Evolutionary conservation across 345 rosid species (phyloP).

Genomic region (Brassica cretica): DNA sequence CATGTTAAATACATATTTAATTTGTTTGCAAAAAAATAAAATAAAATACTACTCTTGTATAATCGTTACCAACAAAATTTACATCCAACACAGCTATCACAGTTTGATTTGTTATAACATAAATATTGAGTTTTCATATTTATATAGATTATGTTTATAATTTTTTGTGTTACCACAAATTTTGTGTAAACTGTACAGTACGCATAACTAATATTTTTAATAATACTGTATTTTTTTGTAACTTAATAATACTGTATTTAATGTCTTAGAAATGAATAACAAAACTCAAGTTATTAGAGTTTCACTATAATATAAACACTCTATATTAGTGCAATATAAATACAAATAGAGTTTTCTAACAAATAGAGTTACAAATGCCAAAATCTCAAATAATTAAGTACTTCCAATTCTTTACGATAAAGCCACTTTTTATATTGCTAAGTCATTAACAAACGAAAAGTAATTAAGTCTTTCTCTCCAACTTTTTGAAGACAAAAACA

Average conservation of each 20-base stretch:
- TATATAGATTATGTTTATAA: neutral
- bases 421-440: neutral
- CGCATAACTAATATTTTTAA: neutral
- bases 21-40: neutral
- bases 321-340: neutral
- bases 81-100: neutral
- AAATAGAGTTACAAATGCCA: neutral
- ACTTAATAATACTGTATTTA: neutral
- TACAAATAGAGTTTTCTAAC: neutral
- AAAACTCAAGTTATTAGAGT: neutral
- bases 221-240: neutral
- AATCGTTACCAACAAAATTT: neutral
- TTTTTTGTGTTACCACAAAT: neutral
- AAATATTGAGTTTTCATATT: neutral
- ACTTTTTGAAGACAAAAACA: constrained; percentile 8
- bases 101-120: neutral
- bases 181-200: neutral
- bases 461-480: neutral
- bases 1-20: neutral
- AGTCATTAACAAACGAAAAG: neutral
- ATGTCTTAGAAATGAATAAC: neutral
- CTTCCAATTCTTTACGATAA: neutral
- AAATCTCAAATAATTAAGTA: neutral
- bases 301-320: neutral
- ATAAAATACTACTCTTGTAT: neutral